Evolutionary conservation across 371 early-diverging fungal species (phyloP), one percentile per base, ranked within the genome.

Genomic region (Dinochytrium kinnereticum): DNA sequence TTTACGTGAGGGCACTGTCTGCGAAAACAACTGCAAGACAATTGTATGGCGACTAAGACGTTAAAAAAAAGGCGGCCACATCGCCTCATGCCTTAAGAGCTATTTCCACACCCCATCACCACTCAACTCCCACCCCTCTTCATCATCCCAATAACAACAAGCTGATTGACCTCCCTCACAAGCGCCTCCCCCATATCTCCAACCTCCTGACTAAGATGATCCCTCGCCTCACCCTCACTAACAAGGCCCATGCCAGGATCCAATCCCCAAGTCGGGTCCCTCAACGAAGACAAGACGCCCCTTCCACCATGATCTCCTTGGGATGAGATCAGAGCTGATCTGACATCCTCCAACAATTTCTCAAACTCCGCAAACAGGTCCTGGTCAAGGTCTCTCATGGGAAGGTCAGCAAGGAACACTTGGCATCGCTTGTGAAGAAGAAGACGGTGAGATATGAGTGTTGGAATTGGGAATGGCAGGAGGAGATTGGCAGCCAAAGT

Each of bases 261-360:
- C 36, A 72, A 37, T n/a, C 72, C 72, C 72, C 72, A 72, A 38
- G 67, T 72, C 26, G 64, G 64, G 57, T 72, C 72, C 0, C 40
- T 40, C 40, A 71, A 31, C 33, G 33, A n/a, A 39, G 61, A 13
- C 13, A 61, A 10, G 34, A 7, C 13, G 3, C 34, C 30, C 26
- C 34, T 24, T 30, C 57, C 17, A 28, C 57, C 57, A 30, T 7
- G 24, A 10, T 55, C 10, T n/a, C n/a, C n/a, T n/a, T n/a, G n/a
- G n/a, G 24, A 17, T 24, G 61, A 33, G 7, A 61, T 21, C 61
- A 61, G 24, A 10, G 61, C 7, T 7, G 34, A 3, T 24, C 36
- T 61, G 34, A 61, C 61, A 61, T 61, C 61, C 7, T 13, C 61
- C 7, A 33, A 26, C 30, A 61, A 26, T 13, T 13, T 7, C 61